phyloP scores from a whole-genome alignment of 768 basidiomycete species.

The Serendipita sp. region DNA sequence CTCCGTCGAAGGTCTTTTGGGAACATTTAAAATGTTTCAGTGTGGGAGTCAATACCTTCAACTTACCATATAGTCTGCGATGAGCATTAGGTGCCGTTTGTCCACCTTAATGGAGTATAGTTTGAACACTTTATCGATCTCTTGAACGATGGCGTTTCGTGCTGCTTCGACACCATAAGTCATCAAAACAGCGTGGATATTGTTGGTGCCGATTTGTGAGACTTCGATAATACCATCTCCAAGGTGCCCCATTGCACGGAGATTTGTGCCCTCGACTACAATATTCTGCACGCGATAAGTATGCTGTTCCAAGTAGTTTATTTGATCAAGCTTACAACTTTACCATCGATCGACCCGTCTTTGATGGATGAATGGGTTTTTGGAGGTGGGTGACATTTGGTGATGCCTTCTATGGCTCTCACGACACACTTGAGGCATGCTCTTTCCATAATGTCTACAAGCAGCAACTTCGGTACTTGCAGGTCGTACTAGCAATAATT shows the following conservation, averaged over 20 bases:
- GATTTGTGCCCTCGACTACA: constrained; percentile 81
- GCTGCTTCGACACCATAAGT: constrained; percentile 98
- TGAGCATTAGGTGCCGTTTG: constrained; percentile 81
- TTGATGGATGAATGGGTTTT: background rate
- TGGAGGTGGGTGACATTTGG: constrained; percentile 34
- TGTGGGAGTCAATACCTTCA: constrained; percentile 8
- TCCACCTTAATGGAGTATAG: constrained; percentile 95
- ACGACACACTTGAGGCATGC: constrained; percentile 71
- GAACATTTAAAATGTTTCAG: background rate
- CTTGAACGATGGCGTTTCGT: constrained; percentile 72
- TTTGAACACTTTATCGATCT: constrained; percentile 82
- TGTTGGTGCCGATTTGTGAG: constrained; percentile 79
- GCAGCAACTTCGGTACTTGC: constrained; percentile 69
- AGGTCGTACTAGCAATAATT: background rate
- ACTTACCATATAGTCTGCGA: constrained; percentile 97
- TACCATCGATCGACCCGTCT: background rate
- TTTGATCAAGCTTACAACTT: background rate
- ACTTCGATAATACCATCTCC: constrained; percentile 44
- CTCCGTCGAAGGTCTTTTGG: constrained; percentile 84
- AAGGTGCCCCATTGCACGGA: constrained; percentile 40
- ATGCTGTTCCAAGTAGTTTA: constrained; percentile 6
- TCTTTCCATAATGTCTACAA: constrained; percentile 85
- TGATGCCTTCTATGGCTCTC: constrained; percentile 78
- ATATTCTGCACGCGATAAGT: constrained; percentile 28
- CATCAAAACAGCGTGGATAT: constrained; percentile 77